phyloP scores from a whole-genome alignment of 768 basidiomycete genomes.

The Suillus fuscotomentosus region DNA sequence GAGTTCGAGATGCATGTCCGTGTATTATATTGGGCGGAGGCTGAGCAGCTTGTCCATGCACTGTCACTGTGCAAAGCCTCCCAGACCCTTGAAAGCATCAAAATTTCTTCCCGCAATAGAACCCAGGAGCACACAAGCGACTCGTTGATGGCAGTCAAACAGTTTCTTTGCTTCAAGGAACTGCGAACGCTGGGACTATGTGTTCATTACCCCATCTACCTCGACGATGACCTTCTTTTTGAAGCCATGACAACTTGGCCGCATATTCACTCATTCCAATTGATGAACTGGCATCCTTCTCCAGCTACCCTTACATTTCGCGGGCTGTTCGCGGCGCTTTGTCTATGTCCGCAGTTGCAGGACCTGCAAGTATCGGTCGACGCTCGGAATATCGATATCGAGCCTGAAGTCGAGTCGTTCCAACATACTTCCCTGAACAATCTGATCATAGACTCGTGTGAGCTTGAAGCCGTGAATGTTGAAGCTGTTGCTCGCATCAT shows the following conservation, averaged over 20 bases:
- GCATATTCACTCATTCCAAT: neutral
- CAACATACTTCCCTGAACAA: neutral
- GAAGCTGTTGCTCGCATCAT: neutral
- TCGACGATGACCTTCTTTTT: neutral
- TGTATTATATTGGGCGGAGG: neutral
- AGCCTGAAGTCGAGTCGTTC: neutral
- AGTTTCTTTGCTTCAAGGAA: neutral
- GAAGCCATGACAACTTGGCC: constrained; percentile 1
- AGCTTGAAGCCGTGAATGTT: neutral
- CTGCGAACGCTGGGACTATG: neutral
- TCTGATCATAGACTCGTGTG: neutral
- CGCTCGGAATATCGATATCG: neutral
- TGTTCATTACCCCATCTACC: neutral
- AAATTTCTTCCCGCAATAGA: neutral
- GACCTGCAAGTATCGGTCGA: neutral
- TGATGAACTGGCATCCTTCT: neutral
- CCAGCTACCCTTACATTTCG: neutral
- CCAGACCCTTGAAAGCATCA: neutral
- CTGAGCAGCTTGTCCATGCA: neutral
- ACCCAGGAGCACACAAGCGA: too few relatives aligned
- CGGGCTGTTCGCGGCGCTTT: neutral
- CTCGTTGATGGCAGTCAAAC: neutral
- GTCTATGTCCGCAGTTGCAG: neutral
- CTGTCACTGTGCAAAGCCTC: neutral
- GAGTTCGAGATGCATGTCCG: neutral